Conservation (phyloP, 176 grass and related monocot genomes). For the Musa beccarii region DNA sequence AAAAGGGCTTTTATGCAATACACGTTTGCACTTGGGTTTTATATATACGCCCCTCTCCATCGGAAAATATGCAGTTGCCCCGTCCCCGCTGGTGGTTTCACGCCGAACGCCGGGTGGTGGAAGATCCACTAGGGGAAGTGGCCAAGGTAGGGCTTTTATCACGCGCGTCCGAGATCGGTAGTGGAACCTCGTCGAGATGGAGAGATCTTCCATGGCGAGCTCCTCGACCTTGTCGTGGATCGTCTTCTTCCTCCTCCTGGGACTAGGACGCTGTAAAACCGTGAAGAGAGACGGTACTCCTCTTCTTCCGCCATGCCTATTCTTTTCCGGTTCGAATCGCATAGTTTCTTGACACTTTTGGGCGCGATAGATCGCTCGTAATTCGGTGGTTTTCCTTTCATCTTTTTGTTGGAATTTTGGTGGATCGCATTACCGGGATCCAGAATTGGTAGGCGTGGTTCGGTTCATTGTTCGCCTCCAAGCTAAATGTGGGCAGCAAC, state of each 20-base stretch:
- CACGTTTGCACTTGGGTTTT: no score
- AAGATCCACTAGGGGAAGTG: conserved; percentile 2
- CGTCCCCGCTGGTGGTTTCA: background rate
- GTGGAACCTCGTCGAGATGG: background rate
- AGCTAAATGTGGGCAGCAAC: no score
- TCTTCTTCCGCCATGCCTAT: background rate
- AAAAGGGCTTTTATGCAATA: no score
- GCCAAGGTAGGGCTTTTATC: background rate
- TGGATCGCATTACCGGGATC: background rate
- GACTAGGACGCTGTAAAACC: conserved; percentile 1
- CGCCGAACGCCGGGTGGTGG: background rate
- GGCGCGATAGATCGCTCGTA: background rate
- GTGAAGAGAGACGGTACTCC: conserved; percentile 12
- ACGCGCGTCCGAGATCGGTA: background rate
- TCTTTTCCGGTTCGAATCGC: background rate
- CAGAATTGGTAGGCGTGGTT: background rate
- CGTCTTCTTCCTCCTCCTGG: background rate
- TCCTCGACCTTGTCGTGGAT: background rate
- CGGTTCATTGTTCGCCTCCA: background rate
- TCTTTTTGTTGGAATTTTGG: background rate
- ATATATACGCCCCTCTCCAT: no score
- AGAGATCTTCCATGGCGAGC: background rate
- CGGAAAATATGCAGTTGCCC: background rate
- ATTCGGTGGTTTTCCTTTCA: background rate
- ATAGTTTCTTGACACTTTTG: background rate